These are phyloP conservation scores for Mycena galopus DNA, from an alignment of 768 basidiomycete species.

Conservation along the genomic window DNA sequence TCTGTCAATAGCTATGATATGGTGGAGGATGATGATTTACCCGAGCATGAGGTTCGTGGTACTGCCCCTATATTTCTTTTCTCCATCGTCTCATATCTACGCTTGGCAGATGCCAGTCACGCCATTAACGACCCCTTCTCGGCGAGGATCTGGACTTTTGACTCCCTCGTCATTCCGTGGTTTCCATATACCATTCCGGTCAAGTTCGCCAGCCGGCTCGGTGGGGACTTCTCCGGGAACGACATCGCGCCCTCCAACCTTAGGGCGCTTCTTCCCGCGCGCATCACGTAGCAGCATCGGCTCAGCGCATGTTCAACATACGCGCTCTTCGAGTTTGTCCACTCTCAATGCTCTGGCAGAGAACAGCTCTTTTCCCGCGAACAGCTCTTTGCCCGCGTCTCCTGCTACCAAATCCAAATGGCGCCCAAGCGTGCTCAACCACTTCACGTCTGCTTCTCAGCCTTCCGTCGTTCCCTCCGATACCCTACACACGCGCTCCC, in stretches of 20 bases:
- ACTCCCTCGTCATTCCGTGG: constrained; percentile 55
- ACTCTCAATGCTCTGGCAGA: constrained; percentile 45
- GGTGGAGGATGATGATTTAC: constrained; percentile 65
- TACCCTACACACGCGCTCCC: constrained; percentile 56
- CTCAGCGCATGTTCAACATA: constrained; percentile 54
- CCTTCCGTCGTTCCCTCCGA: constrained; percentile 58
- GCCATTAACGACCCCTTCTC: constrained; percentile 47
- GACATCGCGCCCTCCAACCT: constrained; percentile 51
- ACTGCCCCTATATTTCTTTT: constrained; percentile 16
- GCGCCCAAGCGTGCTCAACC: constrained; percentile 76
- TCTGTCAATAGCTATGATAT: constrained; percentile 62
- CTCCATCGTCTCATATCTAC: constrained; percentile 14
- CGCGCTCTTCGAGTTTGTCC: constrained; percentile 64
- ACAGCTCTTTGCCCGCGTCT: constrained; percentile 31
- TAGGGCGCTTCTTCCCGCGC: constrained; percentile 60
- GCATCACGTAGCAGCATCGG: constrained; percentile 51
- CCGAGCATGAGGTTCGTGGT: constrained; percentile 42
- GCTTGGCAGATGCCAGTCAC: constrained; percentile 49
- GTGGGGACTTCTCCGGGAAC: constrained; percentile 48
- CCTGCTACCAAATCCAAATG: constrained; percentile 56
- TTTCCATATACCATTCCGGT: constrained; percentile 61
- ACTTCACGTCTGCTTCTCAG: constrained; percentile 68
- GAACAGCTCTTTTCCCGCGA: constrained; percentile 34
- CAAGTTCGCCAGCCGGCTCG: constrained; percentile 55
- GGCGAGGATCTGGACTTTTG: constrained; percentile 52